Evolutionary conservation across 164 flowering plant species (phyloP), one percentile per base, ranked within the genome.

Genomic region (Vitis amurensis): DNA sequence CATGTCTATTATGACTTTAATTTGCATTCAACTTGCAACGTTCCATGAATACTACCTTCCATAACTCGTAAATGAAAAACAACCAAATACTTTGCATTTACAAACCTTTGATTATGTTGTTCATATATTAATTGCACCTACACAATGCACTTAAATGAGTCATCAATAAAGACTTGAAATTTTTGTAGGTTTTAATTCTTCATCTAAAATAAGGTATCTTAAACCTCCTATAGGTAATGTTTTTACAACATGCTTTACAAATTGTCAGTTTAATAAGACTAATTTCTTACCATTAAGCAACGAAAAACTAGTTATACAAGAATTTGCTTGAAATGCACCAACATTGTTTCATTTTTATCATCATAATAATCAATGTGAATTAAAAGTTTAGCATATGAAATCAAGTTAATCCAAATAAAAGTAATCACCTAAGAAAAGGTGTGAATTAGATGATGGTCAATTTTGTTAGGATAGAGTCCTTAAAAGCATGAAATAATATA

Each of bases 131-230:
- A 61, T 61, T 61, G 64, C 64, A 11, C 64, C 64, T 4, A n/a
- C 64, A 61, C 30, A 29, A 61, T 49, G 64, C 7, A 61, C 49
- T 11, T 29, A 61, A 31, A 61, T 61, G 64, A n/a, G 64, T 29
- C 64, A 0, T 7, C 64, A 61, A 61, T n/a, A 49, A 8, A 4
- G 17, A 23, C 49, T 61, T 29, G 49, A 49, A n/a, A 31, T 61
- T 30, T 61, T 29, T 14, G 17, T 61, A 29, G 48, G 64, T 13
- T 61, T 37, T 61, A 49, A 61, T 30, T 61, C 49, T 37, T 49
- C 64, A 30, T 10, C 5, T 61, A 29, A 29, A 9, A 29, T 61
- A 19, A 61, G 17, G 15, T 61, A 37, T 29, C 49, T 29, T 30
- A 49, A 61, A 9, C 64, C 13, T n/a, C 10, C 10, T 3, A 61